These are phyloP conservation scores for Colletotrichum kahawae DNA, from an alignment of 2,329 filamentous ascomycete species.

Conservation along the genomic window DNA sequence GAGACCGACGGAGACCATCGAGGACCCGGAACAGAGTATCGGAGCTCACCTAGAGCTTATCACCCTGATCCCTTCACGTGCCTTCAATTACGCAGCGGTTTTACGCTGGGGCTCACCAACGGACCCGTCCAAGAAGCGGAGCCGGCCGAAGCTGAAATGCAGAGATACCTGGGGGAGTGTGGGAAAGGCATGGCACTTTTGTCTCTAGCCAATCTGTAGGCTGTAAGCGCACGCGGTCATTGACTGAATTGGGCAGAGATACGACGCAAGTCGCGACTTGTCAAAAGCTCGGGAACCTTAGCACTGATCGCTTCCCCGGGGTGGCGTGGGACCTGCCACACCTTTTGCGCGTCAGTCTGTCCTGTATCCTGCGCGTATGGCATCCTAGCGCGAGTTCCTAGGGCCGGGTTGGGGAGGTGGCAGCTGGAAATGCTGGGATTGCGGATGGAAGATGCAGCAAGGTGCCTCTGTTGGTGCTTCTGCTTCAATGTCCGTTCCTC, in stretches of 20 bases:
- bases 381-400: not conserved
- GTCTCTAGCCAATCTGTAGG: not conserved
- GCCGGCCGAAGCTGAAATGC: conserved; percentile 20
- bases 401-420: not conserved
- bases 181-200: conserved; percentile 7
- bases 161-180: not conserved
- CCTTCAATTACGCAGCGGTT: not conserved
- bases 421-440: not conserved
- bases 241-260: conserved; percentile 18
- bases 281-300: not conserved
- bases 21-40: not conserved
- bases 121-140: conserved; percentile 3
- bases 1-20: conserved; percentile 1
- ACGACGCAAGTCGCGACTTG: conserved; percentile 1
- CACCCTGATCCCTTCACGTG: not conserved
- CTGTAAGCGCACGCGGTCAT: conserved; percentile 11
- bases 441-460: not conserved
- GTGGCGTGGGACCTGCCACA: not conserved
- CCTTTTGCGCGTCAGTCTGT: not conserved
- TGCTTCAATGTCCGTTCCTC: not conserved
- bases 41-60: conserved; percentile 14
- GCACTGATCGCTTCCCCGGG: not conserved
- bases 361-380: not conserved
- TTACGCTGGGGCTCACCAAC: not conserved
- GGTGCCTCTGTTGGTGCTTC: not conserved